Conservation (phyloP, 345 rosid genomes). For the Eucalyptus tenuipes region DNA sequence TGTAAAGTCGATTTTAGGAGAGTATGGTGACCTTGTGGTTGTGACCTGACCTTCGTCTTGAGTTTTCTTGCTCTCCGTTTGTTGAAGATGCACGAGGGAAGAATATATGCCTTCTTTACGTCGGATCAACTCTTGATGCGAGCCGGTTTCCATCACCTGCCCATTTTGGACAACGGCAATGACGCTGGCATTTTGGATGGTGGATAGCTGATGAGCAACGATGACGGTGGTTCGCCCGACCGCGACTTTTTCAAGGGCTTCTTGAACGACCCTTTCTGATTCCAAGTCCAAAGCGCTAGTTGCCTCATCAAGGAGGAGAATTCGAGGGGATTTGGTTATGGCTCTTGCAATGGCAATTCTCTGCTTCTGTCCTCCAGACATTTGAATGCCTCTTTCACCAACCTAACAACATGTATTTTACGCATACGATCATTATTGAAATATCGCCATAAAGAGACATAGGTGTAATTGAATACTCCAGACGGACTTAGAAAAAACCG, state of each 20-base stretch:
- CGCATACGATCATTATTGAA: not conserved
- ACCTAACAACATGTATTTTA: slow-evolving; percentile 1
- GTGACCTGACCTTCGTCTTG: not conserved
- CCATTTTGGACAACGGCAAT: slow-evolving; percentile 16
- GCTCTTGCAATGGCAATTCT: slow-evolving; percentile 30
- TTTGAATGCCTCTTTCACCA: slow-evolving; percentile 19
- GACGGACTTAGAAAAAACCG: not conserved
- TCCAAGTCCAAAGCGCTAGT: slow-evolving; percentile 24
- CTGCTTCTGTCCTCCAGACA: slow-evolving; percentile 35
- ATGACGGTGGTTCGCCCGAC: slow-evolving; percentile 14
- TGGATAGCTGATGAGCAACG: slow-evolving; percentile 23
- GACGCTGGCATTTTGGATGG: slow-evolving; percentile 9
- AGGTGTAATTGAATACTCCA: not conserved
- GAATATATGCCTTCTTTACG: slow-evolving; percentile 5
- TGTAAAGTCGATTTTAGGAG: not conserved
- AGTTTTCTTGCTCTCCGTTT: not conserved
- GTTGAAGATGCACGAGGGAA: not conserved
- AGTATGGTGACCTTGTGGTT: not conserved
- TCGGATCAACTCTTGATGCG: slow-evolving; percentile 7
- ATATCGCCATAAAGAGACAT: not conserved
- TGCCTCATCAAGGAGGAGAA: slow-evolving; percentile 29
- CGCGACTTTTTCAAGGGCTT: slow-evolving; percentile 14
- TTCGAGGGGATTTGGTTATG: slow-evolving; percentile 16
- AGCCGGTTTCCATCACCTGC: slow-evolving; percentile 8
- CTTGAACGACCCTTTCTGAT: slow-evolving; percentile 19